These are phyloP conservation scores for Colletotrichum tropicicola DNA, from an alignment of 2,329 filamentous ascomycete species.

Conservation along the genomic window DNA sequence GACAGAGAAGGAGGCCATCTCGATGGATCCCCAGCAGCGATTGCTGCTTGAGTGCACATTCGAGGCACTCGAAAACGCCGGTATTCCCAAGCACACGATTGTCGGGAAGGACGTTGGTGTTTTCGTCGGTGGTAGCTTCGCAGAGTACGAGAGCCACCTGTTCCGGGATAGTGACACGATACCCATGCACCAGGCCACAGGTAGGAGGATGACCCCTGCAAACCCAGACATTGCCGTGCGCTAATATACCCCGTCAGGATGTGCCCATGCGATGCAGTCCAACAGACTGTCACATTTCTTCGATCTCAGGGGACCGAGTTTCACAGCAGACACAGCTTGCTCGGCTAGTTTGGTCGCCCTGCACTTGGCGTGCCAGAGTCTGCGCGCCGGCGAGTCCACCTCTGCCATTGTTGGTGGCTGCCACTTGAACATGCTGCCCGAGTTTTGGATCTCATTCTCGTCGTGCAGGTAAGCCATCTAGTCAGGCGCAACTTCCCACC, in stretches of 20 bases:
- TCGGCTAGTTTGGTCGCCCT: slow-evolving; percentile 60
- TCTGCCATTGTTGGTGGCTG: slow-evolving; percentile 57
- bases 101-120: slow-evolving; percentile 59
- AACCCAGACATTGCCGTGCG: background rate
- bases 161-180: slow-evolving; percentile 55
- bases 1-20: slow-evolving; percentile 58
- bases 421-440: slow-evolving; percentile 56
- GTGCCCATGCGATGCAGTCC: slow-evolving; percentile 60
- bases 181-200: slow-evolving; percentile 61
- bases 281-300: slow-evolving; percentile 66
- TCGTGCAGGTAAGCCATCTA: slow-evolving; percentile 47
- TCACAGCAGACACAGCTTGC: slow-evolving; percentile 62
- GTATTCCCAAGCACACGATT: slow-evolving; percentile 55
- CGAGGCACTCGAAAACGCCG: slow-evolving; percentile 63
- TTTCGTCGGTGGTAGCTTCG: slow-evolving; percentile 56
- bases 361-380: slow-evolving; percentile 58
- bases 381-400: slow-evolving; percentile 55
- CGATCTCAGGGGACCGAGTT: slow-evolving; percentile 61
- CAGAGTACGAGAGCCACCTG: slow-evolving; percentile 57
- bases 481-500: background rate
- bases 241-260: slow-evolving; percentile 42
- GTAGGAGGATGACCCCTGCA: slow-evolving; percentile 38
- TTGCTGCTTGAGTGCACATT: slow-evolving; percentile 62
- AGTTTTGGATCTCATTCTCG: slow-evolving; percentile 56
- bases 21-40: slow-evolving; percentile 65